These are phyloP conservation scores for Pharnaceum exiguum DNA, from an alignment of 148 eudicot species.

Conservation along the genomic window DNA sequence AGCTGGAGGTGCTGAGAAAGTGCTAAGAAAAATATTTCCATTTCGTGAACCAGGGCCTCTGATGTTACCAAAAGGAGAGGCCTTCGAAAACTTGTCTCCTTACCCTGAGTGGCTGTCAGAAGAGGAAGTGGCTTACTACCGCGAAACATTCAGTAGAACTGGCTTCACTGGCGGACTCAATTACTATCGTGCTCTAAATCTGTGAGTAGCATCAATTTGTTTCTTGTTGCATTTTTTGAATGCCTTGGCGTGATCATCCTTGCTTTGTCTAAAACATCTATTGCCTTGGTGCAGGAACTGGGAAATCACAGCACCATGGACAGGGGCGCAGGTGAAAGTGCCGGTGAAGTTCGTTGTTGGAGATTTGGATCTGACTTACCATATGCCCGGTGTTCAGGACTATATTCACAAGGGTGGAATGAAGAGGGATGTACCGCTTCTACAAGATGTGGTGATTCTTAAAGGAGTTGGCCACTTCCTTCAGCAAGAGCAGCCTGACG, in stretches of 20 bases:
- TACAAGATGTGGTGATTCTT: slow-evolving; percentile 52
- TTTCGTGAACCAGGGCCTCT: slow-evolving; percentile 38
- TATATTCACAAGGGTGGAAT: slow-evolving; percentile 45
- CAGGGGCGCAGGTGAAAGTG: too few relatives aligned
- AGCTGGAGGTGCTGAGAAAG: slow-evolving; percentile 28
- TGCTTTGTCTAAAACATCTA: neutral
- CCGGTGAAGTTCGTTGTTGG: slow-evolving; percentile 58
- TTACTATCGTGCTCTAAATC: slow-evolving; percentile 59
- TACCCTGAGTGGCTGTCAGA: slow-evolving; percentile 59
- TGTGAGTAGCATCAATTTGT: slow-evolving; percentile 30
- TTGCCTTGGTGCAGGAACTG: slow-evolving; percentile 34
- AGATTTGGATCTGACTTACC: slow-evolving; percentile 41
- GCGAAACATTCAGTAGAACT: slow-evolving; percentile 31
- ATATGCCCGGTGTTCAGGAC: slow-evolving; percentile 37
- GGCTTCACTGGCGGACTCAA: slow-evolving; percentile 72
- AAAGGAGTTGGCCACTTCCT: slow-evolving; percentile 57
- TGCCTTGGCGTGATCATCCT: neutral
- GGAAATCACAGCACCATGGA: slow-evolving; percentile 55
- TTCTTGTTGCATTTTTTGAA: neutral
- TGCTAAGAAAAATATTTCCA: slow-evolving; percentile 37
- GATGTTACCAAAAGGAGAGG: slow-evolving; percentile 39
- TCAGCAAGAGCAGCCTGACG: slow-evolving; percentile 55
- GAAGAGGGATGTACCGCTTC: slow-evolving; percentile 40
- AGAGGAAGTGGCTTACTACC: slow-evolving; percentile 44
- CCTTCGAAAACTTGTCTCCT: slow-evolving; percentile 30